These are phyloP conservation scores for Magnolia sinica DNA, from an alignment of 164 flowering plant genomes.

Conservation along the genomic window DNA sequence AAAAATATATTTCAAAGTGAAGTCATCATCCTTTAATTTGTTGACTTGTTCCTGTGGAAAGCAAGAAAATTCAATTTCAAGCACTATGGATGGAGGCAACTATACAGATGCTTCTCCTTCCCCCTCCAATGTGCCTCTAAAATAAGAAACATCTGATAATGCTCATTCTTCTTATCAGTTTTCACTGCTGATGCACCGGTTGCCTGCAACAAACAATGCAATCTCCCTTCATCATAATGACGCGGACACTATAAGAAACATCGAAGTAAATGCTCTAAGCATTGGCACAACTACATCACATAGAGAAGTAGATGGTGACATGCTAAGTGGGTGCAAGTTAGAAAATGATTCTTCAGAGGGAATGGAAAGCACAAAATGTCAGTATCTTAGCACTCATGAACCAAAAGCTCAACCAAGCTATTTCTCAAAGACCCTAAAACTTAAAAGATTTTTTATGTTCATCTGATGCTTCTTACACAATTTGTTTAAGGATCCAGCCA, in stretches of 20 bases:
- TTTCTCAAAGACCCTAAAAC: constrained; percentile 35
- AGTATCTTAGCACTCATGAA: constrained; percentile 26
- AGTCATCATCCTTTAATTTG: constrained; percentile 46
- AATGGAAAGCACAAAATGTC: constrained; percentile 5
- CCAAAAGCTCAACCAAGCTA: constrained; percentile 43
- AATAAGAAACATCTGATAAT: constrained; percentile 27
- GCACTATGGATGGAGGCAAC: constrained; percentile 32
- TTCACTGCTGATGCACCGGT: constrained; percentile 16
- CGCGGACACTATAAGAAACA: constrained; percentile 39
- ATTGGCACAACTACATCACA: constrained; percentile 23
- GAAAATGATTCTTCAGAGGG: constrained; percentile 17
- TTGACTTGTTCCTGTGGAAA: constrained; percentile 58
- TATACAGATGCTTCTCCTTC: constrained; percentile 38
- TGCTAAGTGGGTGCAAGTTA: constrained; percentile 8
- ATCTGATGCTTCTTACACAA: constrained; percentile 25
- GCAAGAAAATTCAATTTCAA: constrained; percentile 29
- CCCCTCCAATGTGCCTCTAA: constrained; percentile 34
- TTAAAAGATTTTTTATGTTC: constrained; percentile 28
- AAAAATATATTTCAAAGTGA: constrained; percentile 33
- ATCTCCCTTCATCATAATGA: constrained; percentile 29
- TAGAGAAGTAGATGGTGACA: constrained; percentile 27
- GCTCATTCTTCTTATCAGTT: constrained; percentile 37
- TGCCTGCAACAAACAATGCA: neutral
- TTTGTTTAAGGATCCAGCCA: constrained; percentile 26
- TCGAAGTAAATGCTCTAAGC: constrained; percentile 54